These are phyloP conservation scores for Collybia sordida DNA, from an alignment of 768 basidiomycete genomes.

Conservation along the genomic window DNA sequence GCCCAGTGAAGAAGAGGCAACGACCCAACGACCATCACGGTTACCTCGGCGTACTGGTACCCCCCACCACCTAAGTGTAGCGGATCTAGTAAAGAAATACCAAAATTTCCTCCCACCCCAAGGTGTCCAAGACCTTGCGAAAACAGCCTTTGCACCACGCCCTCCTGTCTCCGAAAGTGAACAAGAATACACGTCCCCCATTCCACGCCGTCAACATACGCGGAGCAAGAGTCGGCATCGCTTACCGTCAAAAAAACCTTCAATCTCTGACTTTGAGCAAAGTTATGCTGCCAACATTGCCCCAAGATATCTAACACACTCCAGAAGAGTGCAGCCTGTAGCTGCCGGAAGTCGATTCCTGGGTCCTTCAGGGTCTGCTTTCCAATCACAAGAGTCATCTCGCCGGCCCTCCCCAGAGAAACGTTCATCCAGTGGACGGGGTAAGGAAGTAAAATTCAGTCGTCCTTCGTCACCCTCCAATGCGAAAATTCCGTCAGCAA, in stretches of 20 bases:
- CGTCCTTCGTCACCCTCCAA: constrained; percentile 47
- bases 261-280: constrained; percentile 85
- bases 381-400: constrained; percentile 62
- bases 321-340: constrained; percentile 42
- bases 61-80: constrained; percentile 62
- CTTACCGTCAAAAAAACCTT: constrained; percentile 49
- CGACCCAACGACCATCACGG: constrained; percentile 46
- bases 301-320: constrained; percentile 64
- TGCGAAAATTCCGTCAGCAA: constrained; percentile 25
- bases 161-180: constrained; percentile 78
- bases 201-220: constrained; percentile 35
- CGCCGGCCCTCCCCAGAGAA: constrained; percentile 77
- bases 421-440: constrained; percentile 34
- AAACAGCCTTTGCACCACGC: constrained; percentile 64
- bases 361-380: constrained; percentile 44
- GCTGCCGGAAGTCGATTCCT: constrained; percentile 48
- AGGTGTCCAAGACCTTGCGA: constrained; percentile 69
- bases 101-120: constrained; percentile 74
- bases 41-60: constrained; percentile 55
- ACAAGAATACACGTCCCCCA: constrained; percentile 52
- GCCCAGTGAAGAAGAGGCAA: constrained; percentile 18
- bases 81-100: constrained; percentile 83
- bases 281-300: constrained; percentile 94
- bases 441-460: constrained; percentile 40
- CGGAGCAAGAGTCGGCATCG: constrained; percentile 54